Base-by-base conservation (phyloP, 768 basidiomycete genomes). In the Mycena latifolia region DNA sequence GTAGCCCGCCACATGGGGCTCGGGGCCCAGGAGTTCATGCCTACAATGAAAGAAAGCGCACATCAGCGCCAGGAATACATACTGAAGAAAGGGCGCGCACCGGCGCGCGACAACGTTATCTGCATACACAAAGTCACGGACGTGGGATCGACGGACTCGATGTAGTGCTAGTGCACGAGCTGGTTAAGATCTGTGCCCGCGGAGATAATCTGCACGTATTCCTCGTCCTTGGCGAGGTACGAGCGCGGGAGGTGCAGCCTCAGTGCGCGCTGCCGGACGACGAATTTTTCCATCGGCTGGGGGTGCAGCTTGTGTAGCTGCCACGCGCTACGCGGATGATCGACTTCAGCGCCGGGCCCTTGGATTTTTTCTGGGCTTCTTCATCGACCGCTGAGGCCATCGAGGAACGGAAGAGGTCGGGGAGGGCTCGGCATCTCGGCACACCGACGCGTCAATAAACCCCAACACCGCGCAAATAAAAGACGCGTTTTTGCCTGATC, bases 21-120 rank as follows among this genome's bases (percentile, higher is more conserved):
- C 81, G 4, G 82, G 81, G 1, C 83, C 82, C 12, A 84, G 73
- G 67, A 78, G 81, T 67, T 84, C 83, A 60, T 84, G 82, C 56
- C 82, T 84, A 51, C 6, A 27, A 35, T 6, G 33, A 35, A 7
- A 35, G 20, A 43, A 43, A 43, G 3, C 41, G n/a, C 18, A 43
- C 3, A 20, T 45, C 47, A 27, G 24, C 31, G 29, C 5, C 31
- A 25, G 31, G 6, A 35, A n/a, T n/a, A n/a, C n/a, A n/a, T n/a
- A n/a, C n/a, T n/a, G n/a, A n/a, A 25, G 14, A 35, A 35, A 35
- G 15, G 17, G 17, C 22, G 67, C 75, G 24, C 59, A 79, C 79
- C 78, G 71, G 58, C 75, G 75, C 24, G 74, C 71, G 24, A 73
- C 65, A 22, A 82, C 68, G 10, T 75, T 65, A 57, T 80, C 80